Conservation (phyloP, 441 rosid genomes). For the Francoa sonchifolia region DNA sequence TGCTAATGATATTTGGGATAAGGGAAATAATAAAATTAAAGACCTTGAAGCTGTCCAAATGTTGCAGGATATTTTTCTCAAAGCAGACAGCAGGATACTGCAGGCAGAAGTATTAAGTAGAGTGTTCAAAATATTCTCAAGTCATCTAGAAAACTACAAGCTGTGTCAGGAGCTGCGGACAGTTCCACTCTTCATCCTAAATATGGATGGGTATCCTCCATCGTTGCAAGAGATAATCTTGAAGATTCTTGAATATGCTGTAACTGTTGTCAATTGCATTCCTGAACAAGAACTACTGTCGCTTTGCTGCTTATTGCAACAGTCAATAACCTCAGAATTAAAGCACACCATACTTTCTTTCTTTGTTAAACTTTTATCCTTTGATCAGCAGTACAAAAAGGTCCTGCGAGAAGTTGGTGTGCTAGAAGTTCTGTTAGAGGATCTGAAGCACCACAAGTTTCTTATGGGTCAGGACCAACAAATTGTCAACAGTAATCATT, state of each 20-base stretch:
- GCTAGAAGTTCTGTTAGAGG: conserved; percentile 88
- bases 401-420: conserved; percentile 98
- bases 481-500: conserved; percentile 29
- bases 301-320: conserved; percentile 98
- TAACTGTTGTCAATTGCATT: conserved; percentile 95
- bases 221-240: conserved; percentile 90
- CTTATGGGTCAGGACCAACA: conserved; percentile 66
- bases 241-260: conserved; percentile 99
- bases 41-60: conserved; percentile 99
- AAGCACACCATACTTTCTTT: conserved; percentile 91
- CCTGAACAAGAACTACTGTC: conserved; percentile 99
- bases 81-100: conserved; percentile 71
- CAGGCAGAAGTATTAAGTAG: conserved; percentile 98
- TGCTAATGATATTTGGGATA: conserved; percentile 73
- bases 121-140: conserved; percentile 97
- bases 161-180: conserved; percentile 90
- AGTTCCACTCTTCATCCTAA: conserved; percentile 89
- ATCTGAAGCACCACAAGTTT: conserved; percentile 91
- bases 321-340: conserved; percentile 74
- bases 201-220: conserved; percentile 93
- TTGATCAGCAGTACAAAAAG: conserved; percentile 98
- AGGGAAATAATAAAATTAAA: conserved; percentile 73
- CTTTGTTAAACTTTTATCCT: conserved; percentile 92
- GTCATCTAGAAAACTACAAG: conserved; percentile 91
- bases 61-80: conserved; percentile 95